Evolutionary conservation across 1,284 basidiomycete species (phyloP).

Genomic region (Pseudozyma sp.): DNA sequence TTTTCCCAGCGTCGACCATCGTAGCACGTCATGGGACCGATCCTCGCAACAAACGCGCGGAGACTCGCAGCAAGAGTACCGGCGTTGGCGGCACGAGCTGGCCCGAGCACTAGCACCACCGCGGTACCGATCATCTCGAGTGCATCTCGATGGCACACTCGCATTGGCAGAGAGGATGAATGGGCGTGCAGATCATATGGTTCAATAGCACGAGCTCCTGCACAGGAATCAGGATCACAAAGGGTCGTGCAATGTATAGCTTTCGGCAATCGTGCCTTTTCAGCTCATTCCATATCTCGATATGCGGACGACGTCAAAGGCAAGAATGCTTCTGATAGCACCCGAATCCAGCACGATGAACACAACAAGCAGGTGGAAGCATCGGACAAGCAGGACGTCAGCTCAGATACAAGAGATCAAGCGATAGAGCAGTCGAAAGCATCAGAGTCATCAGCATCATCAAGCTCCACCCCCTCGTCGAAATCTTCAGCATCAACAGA

Average conservation of each 20-base stretch:
- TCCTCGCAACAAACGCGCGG: not conserved
- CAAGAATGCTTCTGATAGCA: too few relatives aligned
- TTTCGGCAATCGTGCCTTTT: not conserved
- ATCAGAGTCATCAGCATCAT: not conserved
- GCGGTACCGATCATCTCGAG: not conserved
- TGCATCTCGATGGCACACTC: not conserved
- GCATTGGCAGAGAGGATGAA: not conserved
- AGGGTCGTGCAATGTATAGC: not conserved
- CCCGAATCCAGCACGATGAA: too few relatives aligned
- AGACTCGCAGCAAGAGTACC: not conserved
- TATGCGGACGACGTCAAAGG: constrained; percentile 7
- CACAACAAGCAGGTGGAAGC: too few relatives aligned
- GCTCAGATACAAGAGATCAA: too few relatives aligned
- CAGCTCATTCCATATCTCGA: constrained; percentile 8
- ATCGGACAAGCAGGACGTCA: too few relatives aligned
- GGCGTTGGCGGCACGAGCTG: constrained; percentile 5
- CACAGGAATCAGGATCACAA: not conserved
- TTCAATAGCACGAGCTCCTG: too few relatives aligned
- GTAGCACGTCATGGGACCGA: not conserved
- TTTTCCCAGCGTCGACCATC: too few relatives aligned
- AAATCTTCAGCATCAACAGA: not conserved
- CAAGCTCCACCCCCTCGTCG: not conserved
- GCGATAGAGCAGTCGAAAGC: not conserved
- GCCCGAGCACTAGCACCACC: not conserved
- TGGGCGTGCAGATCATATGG: not conserved